A percentile compares a stretch with the other conserved stretches of the same genome.
These are phyloP conservation scores for Begonia fuchsioides DNA, from an alignment of 306 rosid genomes.

Conservation along the genomic window DNA sequence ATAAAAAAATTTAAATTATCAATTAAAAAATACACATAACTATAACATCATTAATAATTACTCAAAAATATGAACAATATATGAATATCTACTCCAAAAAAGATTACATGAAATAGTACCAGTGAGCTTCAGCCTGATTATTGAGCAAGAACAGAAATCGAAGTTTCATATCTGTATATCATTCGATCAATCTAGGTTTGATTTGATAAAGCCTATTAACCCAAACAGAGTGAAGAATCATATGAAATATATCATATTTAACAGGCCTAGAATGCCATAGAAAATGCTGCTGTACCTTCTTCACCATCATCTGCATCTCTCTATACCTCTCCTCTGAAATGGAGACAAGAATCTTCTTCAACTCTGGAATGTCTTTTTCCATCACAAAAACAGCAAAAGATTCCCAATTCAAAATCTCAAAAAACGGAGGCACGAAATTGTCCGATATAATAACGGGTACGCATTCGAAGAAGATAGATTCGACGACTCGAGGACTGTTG, in stretches of 20 bases:
- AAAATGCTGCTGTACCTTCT: conserved; percentile 73
- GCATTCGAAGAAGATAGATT: conserved; percentile 67
- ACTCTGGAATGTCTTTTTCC: conserved; percentile 62
- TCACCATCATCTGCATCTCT: conserved; percentile 69
- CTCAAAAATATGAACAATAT: no score
- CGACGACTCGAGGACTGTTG: conserved; percentile 87
- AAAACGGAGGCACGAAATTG: conserved; percentile 84
- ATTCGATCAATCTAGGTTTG: background rate
- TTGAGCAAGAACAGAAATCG: background rate
- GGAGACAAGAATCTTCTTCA: conserved; percentile 60
- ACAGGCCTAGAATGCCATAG: conserved; percentile 76
- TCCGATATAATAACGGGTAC: conserved; percentile 90
- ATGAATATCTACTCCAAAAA: no score
- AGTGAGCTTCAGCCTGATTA: no score
- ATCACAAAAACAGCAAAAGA: conserved; percentile 70
- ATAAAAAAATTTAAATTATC: no score
- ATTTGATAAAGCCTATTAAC: conserved; percentile 33
- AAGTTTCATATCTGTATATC: background rate
- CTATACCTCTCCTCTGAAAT: conserved; percentile 55
- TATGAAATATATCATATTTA: conserved; percentile 82
- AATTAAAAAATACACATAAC: no score
- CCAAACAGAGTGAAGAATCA: conserved; percentile 90
- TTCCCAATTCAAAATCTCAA: conserved; percentile 78
- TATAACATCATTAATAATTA: no score
- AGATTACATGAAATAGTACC: no score